A percentile compares a stretch with the other conserved stretches of the same genome.
phyloP scores from a whole-genome alignment of 768 basidiomycete genomes.

The Lentinula sp. region DNA sequence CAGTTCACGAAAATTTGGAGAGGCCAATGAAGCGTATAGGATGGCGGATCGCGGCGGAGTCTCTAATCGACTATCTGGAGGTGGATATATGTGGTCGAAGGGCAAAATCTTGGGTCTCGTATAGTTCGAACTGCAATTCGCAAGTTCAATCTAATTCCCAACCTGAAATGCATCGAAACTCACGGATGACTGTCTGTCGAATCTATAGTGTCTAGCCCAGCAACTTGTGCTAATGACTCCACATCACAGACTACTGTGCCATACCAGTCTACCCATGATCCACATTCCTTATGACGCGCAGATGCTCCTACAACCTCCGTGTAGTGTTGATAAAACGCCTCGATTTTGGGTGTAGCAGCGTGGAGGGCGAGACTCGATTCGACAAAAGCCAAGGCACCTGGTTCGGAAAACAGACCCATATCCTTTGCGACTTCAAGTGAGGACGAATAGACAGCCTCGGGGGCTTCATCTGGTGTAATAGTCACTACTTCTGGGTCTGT shows the following conservation, averaged over 20 bases:
- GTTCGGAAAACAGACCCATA: conserved; percentile 40
- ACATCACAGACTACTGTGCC: conserved; percentile 66
- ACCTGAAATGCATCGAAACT: conserved; percentile 8
- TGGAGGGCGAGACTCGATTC: conserved; percentile 75
- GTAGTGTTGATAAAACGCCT: conserved; percentile 81
- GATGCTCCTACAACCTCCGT: conserved; percentile 21
- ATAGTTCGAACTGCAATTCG: conserved; percentile 19
- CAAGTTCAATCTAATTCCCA: not conserved
- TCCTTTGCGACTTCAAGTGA: conserved; percentile 45
- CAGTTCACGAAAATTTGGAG: conserved; percentile 63
- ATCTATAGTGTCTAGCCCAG: conserved; percentile 44
- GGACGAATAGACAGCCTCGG: conserved; percentile 48
- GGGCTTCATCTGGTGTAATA: conserved; percentile 26
- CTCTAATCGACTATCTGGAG: conserved; percentile 35
- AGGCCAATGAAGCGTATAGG: conserved; percentile 66
- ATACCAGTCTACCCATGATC: conserved; percentile 84
- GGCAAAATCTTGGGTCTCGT: conserved; percentile 48
- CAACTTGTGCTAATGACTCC: conserved; percentile 49
- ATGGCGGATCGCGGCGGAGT: conserved; percentile 61
- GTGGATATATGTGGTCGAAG: conserved; percentile 73
- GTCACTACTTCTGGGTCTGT: conserved; percentile 42
- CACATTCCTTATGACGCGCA: conserved; percentile 33
- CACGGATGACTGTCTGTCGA: conserved; percentile 23
- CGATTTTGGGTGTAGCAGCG: conserved; percentile 70
- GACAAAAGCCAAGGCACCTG: conserved; percentile 48